These are phyloP conservation scores for Phycomyces nitens DNA, from an alignment of 192 early-diverging fungal genomes.

Conservation along the genomic window DNA sequence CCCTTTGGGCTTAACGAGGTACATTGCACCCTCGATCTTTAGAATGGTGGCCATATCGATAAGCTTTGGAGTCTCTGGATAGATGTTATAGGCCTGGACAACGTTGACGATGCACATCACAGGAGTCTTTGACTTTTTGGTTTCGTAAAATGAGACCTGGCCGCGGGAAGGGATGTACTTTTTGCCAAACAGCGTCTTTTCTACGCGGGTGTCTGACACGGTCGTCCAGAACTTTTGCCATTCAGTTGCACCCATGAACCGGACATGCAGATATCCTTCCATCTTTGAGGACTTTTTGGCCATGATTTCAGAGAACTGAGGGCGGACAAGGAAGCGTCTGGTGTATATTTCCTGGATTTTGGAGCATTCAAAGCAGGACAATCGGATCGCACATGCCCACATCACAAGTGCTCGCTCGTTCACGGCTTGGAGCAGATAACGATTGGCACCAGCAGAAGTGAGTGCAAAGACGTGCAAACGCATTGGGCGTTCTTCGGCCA, in stretches of 20 bases:
- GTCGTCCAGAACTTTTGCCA: constrained; percentile 49
- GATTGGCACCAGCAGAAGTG: constrained; percentile 69
- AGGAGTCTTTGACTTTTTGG: constrained; percentile 47
- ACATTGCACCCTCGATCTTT: constrained; percentile 41
- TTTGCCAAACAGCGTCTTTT: constrained; percentile 43
- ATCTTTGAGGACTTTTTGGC: constrained; percentile 40
- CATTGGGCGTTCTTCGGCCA: constrained; percentile 39
- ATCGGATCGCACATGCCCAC: constrained; percentile 70
- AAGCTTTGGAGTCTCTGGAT: constrained; percentile 42
- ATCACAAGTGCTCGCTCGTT: constrained; percentile 44
- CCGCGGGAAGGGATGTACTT: constrained; percentile 42
- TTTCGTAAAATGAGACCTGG: constrained; percentile 50
- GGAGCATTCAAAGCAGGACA: constrained; percentile 71
- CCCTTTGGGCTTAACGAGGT: constrained; percentile 9
- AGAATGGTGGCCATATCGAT: constrained; percentile 36
- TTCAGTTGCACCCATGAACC: constrained; percentile 46
- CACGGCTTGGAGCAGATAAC: constrained; percentile 56
- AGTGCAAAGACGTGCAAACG: constrained; percentile 59
- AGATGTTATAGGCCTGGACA: constrained; percentile 54
- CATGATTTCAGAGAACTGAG: constrained; percentile 47
- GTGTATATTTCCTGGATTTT: constrained; percentile 78
- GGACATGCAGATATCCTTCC: constrained; percentile 54
- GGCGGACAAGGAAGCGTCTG: constrained; percentile 43
- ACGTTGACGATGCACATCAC: constrained; percentile 49
- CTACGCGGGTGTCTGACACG: constrained; percentile 49